Base-by-base conservation (phyloP, 352 stramenopile species). In the Globisporangium sylvaticum region DNA sequence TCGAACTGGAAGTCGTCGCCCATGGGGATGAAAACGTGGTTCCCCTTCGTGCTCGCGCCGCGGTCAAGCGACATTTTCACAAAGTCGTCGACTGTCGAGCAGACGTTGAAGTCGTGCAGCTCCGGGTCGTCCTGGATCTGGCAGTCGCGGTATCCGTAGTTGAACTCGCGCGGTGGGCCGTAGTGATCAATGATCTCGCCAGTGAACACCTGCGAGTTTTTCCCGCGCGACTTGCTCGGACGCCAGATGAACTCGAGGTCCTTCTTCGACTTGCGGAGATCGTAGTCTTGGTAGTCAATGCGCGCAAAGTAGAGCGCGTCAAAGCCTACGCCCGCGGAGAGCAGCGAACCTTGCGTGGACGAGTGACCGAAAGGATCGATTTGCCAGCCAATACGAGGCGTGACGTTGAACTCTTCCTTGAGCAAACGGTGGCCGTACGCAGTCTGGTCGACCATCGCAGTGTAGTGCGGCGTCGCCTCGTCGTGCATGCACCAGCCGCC, bases 401-500 rank as follows among this genome's bases (percentile, higher is more conserved):
- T 92, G 20, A 94, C 78, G 55, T 93, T 89, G 68, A 99, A 98
- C 74, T 98, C 92, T 29, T 91, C 69, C 65, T 91, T 88, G 44
- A 99, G 80, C 70, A 99, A 97, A 20, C 88, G 70, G 74, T 99
- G 97, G 9, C 97, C 97, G 56, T 98, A 92, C 18, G 97, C 97
- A 4, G 96, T 99, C 75, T 99, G 96, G 83, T 99, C 97, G 65
- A 99, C 89, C 95, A 99, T 99, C 25, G 92, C 96, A 32, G 97
- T 95, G 73, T 97, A 99, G 80, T 98, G 95, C 48, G 96, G 84
- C 15, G 90, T 88, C 4, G 97, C 97, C 72, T 99, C 97, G 75
- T 99, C 97, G 69, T 99, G 97, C 97, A 99, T 99, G 76, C 88
- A 97, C 97, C 97, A 99, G 52, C 96, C 97, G 42, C 96, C 97